phyloP scores from a whole-genome alignment of 768 basidiomycete genomes.

The Auricularia auricula-judae region DNA sequence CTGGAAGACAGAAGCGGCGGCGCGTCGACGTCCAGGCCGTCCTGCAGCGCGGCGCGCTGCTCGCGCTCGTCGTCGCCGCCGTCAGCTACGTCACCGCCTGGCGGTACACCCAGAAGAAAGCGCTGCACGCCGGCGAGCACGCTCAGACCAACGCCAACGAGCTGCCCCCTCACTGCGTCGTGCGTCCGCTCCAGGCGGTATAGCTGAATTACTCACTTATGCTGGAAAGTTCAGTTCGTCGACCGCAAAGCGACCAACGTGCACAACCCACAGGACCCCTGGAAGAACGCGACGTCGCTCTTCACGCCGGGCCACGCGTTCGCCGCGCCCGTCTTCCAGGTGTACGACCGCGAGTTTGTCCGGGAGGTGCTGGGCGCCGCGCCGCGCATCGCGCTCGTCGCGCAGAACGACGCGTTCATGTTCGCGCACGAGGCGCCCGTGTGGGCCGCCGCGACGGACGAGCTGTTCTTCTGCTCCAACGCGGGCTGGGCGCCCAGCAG shows the following conservation, averaged over 20 bases:
- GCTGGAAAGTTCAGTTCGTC: background rate
- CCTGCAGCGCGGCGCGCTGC: background rate
- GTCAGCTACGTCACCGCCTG: background rate
- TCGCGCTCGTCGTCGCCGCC: background rate
- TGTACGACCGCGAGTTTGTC: slow-evolving; percentile 40
- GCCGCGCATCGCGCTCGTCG: slow-evolving; percentile 49
- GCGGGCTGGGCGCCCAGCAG: background rate
- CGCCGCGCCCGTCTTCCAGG: slow-evolving; percentile 41
- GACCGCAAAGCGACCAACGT: background rate
- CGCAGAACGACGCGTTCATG: slow-evolving; percentile 11
- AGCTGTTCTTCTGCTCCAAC: slow-evolving; percentile 32
- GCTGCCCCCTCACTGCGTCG: background rate
- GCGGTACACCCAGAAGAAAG: background rate
- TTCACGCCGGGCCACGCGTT: background rate
- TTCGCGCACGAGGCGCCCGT: slow-evolving; percentile 42
- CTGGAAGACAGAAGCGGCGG: background rate
- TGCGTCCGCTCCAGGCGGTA: background rate
- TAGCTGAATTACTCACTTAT: background rate
- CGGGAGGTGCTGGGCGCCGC: slow-evolving; percentile 43
- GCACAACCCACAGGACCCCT: background rate
- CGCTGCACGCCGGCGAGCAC: background rate
- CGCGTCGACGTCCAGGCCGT: background rate
- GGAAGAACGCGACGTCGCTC: background rate
- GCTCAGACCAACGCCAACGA: background rate
- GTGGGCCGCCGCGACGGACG: slow-evolving; percentile 54